Conservation (phyloP, 371 early-diverging fungal genomes). For the Haplosporangium sp. region DNA sequence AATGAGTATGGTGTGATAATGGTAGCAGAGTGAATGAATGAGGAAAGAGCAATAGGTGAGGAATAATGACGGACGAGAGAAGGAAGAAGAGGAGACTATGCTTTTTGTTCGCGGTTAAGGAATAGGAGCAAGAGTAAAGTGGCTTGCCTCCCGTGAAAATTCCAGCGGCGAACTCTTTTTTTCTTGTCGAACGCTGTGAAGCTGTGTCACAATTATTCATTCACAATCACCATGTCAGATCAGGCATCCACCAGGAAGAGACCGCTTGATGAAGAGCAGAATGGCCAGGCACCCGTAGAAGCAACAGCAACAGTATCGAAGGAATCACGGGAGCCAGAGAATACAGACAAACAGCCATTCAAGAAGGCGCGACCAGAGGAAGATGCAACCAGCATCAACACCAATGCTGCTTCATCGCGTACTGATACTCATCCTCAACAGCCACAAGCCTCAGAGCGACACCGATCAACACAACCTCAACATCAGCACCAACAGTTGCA, state of each 20-base stretch:
- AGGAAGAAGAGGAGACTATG: too few relatives aligned
- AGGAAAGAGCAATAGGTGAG: too few relatives aligned
- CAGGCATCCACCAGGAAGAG: conserved; percentile 25
- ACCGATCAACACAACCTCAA: neutral
- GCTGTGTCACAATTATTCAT: too few relatives aligned
- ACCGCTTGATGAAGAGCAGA: conserved; percentile 16
- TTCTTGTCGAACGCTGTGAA: too few relatives aligned
- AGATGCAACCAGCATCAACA: neutral
- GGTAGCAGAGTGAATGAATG: too few relatives aligned
- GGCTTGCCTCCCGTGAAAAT: too few relatives aligned
- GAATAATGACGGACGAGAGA: too few relatives aligned
- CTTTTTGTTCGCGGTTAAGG: too few relatives aligned
- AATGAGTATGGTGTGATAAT: too few relatives aligned
- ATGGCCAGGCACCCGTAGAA: neutral
- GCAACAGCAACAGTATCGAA: neutral
- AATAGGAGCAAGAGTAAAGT: too few relatives aligned
- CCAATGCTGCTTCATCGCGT: neutral
- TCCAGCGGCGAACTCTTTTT: too few relatives aligned
- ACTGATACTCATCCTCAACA: neutral
- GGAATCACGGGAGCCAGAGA: neutral
- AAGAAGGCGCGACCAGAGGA: conserved; percentile 23
- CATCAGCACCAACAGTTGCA: conserved; percentile 13
- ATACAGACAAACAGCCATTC: neutral
- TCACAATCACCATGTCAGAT: conserved; percentile 17
- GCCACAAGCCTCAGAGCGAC: conserved; percentile 1